phyloP scores from a whole-genome alignment of 495 filamentous ascomycete species.

The Penicillium atrosanguineum region DNA sequence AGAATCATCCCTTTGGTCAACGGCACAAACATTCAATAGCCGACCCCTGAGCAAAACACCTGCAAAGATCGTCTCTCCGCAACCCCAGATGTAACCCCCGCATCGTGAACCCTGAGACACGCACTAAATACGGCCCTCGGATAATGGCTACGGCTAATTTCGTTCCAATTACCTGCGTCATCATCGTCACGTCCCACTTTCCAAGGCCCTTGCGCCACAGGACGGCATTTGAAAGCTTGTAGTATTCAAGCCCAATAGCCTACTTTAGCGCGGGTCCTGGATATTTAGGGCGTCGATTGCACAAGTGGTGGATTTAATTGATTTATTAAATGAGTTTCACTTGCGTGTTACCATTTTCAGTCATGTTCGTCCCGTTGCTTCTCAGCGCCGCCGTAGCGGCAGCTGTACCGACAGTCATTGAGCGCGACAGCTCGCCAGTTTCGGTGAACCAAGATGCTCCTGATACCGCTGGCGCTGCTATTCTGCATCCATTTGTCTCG shows the following conservation, averaged over 20 bases:
- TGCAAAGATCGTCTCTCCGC: constrained; percentile 18
- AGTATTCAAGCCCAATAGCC: constrained; percentile 8
- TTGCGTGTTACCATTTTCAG: not conserved
- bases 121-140: not conserved
- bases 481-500: constrained; percentile 26
- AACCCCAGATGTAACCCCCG: constrained; percentile 25
- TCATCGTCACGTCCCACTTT: not conserved
- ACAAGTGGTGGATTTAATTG: too few relatives aligned
- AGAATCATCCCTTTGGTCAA: too few relatives aligned
- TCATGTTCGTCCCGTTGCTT: constrained; percentile 12
- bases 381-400: constrained; percentile 8
- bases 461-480: constrained; percentile 11
- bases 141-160: not conserved
- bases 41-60: constrained; percentile 7
- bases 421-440: constrained; percentile 6
- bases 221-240: constrained; percentile 14
- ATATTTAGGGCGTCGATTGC: not conserved
- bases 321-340: too few relatives aligned
- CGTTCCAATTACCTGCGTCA: constrained; percentile 6
- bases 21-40: constrained; percentile 13
- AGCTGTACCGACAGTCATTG: constrained; percentile 8
- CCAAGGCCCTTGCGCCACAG: not conserved
- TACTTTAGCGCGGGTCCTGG: not conserved
- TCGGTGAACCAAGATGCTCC: constrained; percentile 13
- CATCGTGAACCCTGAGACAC: constrained; percentile 1